Conservation (phyloP, 2,329 filamentous ascomycete species). For the Epichloe amarillans region DNA sequence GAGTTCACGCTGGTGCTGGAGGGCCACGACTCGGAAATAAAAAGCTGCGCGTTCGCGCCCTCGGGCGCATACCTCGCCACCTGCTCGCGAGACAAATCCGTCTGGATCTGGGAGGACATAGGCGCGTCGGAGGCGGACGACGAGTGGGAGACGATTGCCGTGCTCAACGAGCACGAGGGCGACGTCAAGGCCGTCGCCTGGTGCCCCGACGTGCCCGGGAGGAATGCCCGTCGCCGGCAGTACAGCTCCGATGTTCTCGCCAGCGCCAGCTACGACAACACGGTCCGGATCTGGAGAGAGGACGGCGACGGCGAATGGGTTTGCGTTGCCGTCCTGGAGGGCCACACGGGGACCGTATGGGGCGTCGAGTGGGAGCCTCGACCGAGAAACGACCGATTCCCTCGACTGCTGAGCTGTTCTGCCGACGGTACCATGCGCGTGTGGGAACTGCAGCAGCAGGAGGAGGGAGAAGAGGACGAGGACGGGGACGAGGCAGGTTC, state of each 20-base stretch:
- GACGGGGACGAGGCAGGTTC: slow-evolving; percentile 15
- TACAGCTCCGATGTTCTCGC: slow-evolving; percentile 62
- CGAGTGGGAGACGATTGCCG: slow-evolving; percentile 93
- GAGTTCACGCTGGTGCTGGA: slow-evolving; percentile 85
- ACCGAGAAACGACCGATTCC: slow-evolving; percentile 29
- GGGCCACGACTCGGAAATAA: slow-evolving; percentile 89
- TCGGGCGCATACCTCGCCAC: slow-evolving; percentile 73
- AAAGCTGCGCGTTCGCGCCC: slow-evolving; percentile 66
- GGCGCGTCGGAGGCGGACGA: slow-evolving; percentile 61
- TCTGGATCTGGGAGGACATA: slow-evolving; percentile 98
- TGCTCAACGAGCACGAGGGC: slow-evolving; percentile 85
- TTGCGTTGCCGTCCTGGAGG: slow-evolving; percentile 68
- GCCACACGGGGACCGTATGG: slow-evolving; percentile 83
- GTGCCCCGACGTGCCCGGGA: slow-evolving; percentile 57
- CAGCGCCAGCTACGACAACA: slow-evolving; percentile 89
- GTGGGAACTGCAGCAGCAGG: slow-evolving; percentile 52
- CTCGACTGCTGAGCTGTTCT: slow-evolving; percentile 66
- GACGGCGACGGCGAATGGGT: slow-evolving; percentile 86
- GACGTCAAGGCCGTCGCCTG: slow-evolving; percentile 92
- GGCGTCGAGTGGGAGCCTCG: slow-evolving; percentile 57
- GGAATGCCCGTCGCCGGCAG: slow-evolving; percentile 29
- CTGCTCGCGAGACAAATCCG: slow-evolving; percentile 81
- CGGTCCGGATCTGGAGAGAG: slow-evolving; percentile 76
- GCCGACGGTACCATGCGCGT: slow-evolving; percentile 70
- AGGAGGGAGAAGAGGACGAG: slow-evolving; percentile 32